phyloP scores from a whole-genome alignment of 768 basidiomycete species.

The Serpula lacrymans region DNA sequence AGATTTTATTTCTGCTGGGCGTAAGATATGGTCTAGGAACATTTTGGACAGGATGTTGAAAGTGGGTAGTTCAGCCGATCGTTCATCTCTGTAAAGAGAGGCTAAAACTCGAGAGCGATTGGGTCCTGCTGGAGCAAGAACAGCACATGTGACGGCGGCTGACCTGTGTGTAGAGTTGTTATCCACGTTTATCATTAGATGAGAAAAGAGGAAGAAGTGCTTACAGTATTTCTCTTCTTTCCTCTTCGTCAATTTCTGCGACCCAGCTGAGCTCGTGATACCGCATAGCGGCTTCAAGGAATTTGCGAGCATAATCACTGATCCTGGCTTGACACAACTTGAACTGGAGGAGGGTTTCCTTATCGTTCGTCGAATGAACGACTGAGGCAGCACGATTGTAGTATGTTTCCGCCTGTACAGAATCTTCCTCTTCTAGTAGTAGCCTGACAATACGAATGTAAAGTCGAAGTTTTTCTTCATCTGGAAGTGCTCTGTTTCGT shows the following conservation, averaged over 20 bases:
- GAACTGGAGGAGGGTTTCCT: conserved; percentile 77
- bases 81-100: conserved; percentile 91
- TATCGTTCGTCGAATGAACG: conserved; percentile 75
- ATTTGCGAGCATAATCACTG: conserved; percentile 87
- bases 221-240: conserved; percentile 87
- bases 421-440: conserved; percentile 94
- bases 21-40: conserved; percentile 97
- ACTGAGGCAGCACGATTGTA: conserved; percentile 94
- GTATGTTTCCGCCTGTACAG: conserved; percentile 96
- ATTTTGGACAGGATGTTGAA: conserved; percentile 95
- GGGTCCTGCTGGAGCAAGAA: conserved; percentile 95
- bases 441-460: conserved; percentile 95
- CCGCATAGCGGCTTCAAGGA: conserved; percentile 88
- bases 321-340: conserved; percentile 94
- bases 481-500: conserved; percentile 52
- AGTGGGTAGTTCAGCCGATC: conserved; percentile 72
- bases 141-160: conserved; percentile 93
- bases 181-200: conserved; percentile 10
- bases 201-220: conserved; percentile 22
- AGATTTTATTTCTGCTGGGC: conserved; percentile 81
- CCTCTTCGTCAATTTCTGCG: conserved; percentile 89
- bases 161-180: conserved; percentile 41
- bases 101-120: conserved; percentile 92
- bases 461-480: conserved; percentile 83
- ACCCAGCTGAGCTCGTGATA: conserved; percentile 96